phyloP scores from a whole-genome alignment of 2,329 filamentous ascomycete species.

The Aspergillus novofumigatus region DNA sequence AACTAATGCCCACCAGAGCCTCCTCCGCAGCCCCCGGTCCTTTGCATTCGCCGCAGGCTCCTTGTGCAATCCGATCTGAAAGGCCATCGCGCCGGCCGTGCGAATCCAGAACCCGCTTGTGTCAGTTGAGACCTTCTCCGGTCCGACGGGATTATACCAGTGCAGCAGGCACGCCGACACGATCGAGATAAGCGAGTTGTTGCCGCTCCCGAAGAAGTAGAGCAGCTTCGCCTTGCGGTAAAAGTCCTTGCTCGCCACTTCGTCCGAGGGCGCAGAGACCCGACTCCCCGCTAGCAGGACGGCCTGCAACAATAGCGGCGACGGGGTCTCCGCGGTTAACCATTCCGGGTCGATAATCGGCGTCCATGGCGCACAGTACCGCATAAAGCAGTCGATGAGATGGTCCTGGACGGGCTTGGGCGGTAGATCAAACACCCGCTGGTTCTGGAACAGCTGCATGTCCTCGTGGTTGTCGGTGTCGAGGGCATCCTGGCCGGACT shows the following conservation, averaged over 20 bases:
- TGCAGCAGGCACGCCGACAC: conserved; percentile 38
- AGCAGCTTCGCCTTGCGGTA: conserved; percentile 31
- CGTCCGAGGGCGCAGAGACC: conserved; percentile 29
- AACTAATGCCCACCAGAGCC: conserved; percentile 45
- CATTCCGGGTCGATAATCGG: conserved; percentile 40
- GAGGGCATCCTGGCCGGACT: conserved; percentile 20
- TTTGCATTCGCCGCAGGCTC: conserved; percentile 32
- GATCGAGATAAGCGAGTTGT: conserved; percentile 39
- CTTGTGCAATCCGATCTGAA: conserved; percentile 41
- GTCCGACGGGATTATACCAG: conserved; percentile 44
- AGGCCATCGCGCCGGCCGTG: conserved; percentile 39
- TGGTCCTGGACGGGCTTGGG: conserved; percentile 28
- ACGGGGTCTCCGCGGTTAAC: conserved; percentile 31
- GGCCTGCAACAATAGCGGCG: conserved; percentile 27
- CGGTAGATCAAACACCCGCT: conserved; percentile 22
- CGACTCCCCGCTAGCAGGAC: conserved; percentile 42
- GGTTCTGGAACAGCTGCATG: conserved; percentile 20
- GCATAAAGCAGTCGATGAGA: conserved; percentile 39
- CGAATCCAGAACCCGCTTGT: conserved; percentile 43
- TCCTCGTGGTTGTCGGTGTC: conserved; percentile 19
- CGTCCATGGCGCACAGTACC: conserved; percentile 40
- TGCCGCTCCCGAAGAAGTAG: conserved; percentile 30
- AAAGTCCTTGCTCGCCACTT: conserved; percentile 29
- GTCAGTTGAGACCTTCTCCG: conserved; percentile 37
- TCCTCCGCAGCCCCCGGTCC: conserved; percentile 35